Conservation (phyloP, 176 grass and related monocot genomes). For the Oryza longistaminata region DNA sequence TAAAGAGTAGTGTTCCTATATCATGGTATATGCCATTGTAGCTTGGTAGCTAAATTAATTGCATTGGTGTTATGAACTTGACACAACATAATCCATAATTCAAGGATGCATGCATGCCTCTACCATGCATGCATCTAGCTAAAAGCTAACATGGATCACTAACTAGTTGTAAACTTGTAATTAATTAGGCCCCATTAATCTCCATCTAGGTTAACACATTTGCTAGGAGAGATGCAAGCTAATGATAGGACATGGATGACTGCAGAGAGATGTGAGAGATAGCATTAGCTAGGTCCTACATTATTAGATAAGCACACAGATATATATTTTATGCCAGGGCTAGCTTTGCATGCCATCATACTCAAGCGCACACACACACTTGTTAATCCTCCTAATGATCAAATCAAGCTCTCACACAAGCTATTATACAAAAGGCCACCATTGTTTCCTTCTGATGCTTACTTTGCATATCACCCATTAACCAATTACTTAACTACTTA, state of each 20-base stretch:
- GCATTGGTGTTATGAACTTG: constrained; percentile 11
- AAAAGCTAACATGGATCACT: background rate
- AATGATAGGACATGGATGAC: background rate
- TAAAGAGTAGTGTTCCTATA: constrained; percentile 16
- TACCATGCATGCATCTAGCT: background rate
- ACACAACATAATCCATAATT: constrained; percentile 26
- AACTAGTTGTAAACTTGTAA: constrained; percentile 12
- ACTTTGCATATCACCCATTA: constrained; percentile 26
- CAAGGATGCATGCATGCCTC: background rate
- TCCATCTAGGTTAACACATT: background rate
- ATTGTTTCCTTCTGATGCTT: constrained; percentile 10
- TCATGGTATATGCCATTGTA: background rate
- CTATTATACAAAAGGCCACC: constrained; percentile 33
- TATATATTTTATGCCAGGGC: constrained; percentile 34
- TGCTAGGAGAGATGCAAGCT: background rate
- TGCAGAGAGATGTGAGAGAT: constrained; percentile 36
- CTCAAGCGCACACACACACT: constrained; percentile 4
- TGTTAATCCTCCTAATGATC: constrained; percentile 34
- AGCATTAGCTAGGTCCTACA: constrained; percentile 22
- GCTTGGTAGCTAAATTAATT: background rate
- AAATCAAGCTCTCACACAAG: constrained; percentile 48
- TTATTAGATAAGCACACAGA: constrained; percentile 41
- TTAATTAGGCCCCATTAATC: constrained; percentile 11
- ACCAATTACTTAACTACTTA: background rate
- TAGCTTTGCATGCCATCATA: constrained; percentile 38